Evolutionary conservation across 1,284 basidiomycete species (phyloP).

Genomic region (Chalciporus sp.): DNA sequence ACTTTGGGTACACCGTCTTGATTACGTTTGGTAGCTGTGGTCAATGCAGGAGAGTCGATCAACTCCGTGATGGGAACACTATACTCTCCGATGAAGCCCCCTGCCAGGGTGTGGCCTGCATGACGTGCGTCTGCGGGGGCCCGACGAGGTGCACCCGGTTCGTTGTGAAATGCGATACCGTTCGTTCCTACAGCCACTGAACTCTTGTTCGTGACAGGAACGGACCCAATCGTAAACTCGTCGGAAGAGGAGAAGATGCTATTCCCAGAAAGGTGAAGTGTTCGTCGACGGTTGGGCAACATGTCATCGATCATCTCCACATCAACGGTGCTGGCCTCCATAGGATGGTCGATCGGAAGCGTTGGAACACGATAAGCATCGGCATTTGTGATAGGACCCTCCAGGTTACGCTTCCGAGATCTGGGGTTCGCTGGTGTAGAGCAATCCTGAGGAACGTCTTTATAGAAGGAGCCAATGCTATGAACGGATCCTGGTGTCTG

Average conservation of each 20-base stretch:
- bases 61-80: conserved; percentile 12
- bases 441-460: conserved; percentile 21
- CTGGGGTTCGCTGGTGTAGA: conserved; percentile 25
- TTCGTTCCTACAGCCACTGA: neutral
- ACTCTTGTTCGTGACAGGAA: neutral
- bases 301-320: conserved; percentile 20
- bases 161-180: neutral
- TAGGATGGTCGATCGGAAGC: neutral
- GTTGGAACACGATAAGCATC: neutral
- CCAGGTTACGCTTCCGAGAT: neutral
- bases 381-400: neutral
- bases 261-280: conserved; percentile 26
- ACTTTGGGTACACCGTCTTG: conserved; percentile 1
- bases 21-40: neutral
- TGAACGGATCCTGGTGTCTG: conserved; percentile 7
- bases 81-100: conserved; percentile 22
- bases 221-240: conserved; percentile 26
- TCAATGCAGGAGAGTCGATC: conserved; percentile 1
- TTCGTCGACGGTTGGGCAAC: conserved; percentile 8
- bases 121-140: neutral
- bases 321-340: conserved; percentile 4
- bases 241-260: conserved; percentile 35
- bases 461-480: conserved; percentile 20
- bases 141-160: neutral
- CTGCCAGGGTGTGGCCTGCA: neutral